Evolutionary conservation across 345 rosid genomes (phyloP).

Genomic region (Eucalyptus sideroxylon): DNA sequence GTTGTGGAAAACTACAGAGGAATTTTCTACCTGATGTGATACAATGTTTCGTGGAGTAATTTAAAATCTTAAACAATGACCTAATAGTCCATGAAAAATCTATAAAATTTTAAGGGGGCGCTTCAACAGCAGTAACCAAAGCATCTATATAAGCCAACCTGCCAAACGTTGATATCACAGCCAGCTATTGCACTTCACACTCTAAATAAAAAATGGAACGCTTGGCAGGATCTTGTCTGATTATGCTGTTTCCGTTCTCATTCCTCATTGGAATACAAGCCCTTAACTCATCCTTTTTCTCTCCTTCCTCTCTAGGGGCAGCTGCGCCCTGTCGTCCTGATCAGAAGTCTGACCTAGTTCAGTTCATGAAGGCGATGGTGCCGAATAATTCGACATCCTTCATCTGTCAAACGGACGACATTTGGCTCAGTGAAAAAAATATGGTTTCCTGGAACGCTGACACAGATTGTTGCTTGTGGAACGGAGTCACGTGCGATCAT

Average conservation of each 20-base stretch:
- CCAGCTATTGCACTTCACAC: not conserved
- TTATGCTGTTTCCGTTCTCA: not conserved
- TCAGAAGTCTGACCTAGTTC: not conserved
- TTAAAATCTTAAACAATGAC: not conserved
- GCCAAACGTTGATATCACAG: not conserved
- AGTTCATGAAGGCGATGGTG: not conserved
- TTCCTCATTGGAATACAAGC: not conserved
- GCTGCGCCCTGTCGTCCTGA: not conserved
- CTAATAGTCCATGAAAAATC: not conserved
- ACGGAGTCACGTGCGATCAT: slow-evolving; percentile 2
- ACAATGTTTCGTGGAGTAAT: not conserved
- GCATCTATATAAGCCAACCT: not conserved
- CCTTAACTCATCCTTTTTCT: not conserved
- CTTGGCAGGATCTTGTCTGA: not conserved
- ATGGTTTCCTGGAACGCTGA: not conserved
- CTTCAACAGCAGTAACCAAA: not conserved
- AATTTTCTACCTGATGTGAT: not conserved
- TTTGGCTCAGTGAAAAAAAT: not conserved
- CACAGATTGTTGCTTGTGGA: not conserved
- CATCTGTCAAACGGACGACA: not conserved
- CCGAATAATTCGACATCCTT: not conserved
- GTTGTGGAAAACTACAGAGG: not conserved
- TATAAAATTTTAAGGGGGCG: no score
- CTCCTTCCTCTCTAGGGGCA: not conserved
- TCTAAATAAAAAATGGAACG: not conserved